Base-by-base conservation (phyloP, 23 red algal species). In the Cyanidium caldarium region DNA sequence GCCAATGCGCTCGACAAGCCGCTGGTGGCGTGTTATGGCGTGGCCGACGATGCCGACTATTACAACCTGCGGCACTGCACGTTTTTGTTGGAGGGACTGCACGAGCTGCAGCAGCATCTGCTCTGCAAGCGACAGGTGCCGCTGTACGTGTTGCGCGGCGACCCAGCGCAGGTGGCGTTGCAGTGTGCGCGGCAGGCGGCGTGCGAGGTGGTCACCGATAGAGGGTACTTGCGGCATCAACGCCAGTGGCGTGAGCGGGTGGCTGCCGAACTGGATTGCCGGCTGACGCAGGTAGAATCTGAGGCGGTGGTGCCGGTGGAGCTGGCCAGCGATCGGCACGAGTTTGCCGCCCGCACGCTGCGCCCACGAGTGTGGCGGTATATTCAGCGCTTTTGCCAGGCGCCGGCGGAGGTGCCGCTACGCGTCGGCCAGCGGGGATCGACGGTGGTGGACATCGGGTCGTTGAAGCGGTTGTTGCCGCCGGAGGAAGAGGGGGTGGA, bases 261-360 rank as follows among this genome's bases (percentile, higher is more conserved):
- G 33, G 91, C 84, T 0, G 43, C 46, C 5, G 65, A 35, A 2
- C 37, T 88, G 25, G 65, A 33, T 14, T 70, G 76, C 41, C 15
- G 31, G 33, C 65, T 92, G 16, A 68, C 65, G 37, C 75, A 67
- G 3, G 75, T 96, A n/a, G 91, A 96, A 43, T 74, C 79, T 25
- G 76, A 96, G 39, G 80, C 80, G 17, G 77, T 96, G 3, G 91
- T 96, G 33, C 83, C 91, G 5, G 91, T 96, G 2, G 43, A 84
- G 21, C 34, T 70, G 15, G 80, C 69, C 3, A 74, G 68, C 39
- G 75, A 88, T 20, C 82, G 85, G 38, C 61, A 80, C 28, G 84
- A 96, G 40, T 72, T 73, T 61, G 91, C 91, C 19, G 91, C 91
- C 2, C 61, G 91, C 19, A 96, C 91, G 16, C 69, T 96, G 41